Percentiles rank a stretch among this genome's conserved stretches.
Conservation (phyloP, 1,284 basidiomycete genomes). For the Apiotrichum siamense region DNA sequence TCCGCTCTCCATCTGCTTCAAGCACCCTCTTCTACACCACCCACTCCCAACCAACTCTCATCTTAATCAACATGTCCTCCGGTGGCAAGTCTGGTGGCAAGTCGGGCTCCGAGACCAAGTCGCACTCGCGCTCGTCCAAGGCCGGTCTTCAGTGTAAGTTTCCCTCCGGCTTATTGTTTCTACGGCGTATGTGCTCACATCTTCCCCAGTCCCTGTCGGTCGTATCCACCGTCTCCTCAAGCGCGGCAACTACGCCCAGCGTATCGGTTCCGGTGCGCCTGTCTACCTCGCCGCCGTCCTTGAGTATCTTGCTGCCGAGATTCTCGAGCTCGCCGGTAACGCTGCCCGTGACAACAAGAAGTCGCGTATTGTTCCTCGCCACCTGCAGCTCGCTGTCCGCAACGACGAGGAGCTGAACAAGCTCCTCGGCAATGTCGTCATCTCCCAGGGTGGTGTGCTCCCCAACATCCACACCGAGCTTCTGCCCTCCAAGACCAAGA, state of each 20-base stretch:
- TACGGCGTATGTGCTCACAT: constrained; percentile 26
- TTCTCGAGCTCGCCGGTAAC: constrained; percentile 81
- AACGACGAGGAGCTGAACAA: constrained; percentile 67
- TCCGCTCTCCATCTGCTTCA: constrained; percentile 7
- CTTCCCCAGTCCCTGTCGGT: constrained; percentile 69
- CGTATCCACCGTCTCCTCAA: constrained; percentile 82
- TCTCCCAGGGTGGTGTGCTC: constrained; percentile 86
- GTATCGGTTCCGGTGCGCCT: constrained; percentile 51
- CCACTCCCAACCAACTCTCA: constrained; percentile 29
- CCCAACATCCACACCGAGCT: constrained; percentile 64
- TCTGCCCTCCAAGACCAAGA: constrained; percentile 61
- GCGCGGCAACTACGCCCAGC: constrained; percentile 80
- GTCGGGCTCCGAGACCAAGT: constrained; percentile 50
- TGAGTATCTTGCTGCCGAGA: constrained; percentile 70
- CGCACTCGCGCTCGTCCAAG: constrained; percentile 70
- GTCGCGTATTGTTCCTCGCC: constrained; percentile 86
- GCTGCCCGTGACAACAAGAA: constrained; percentile 57
- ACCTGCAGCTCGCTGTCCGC: constrained; percentile 82
- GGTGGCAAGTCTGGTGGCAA: constrained; percentile 52
- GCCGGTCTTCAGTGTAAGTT: constrained; percentile 64
- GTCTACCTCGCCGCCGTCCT: constrained; percentile 72
- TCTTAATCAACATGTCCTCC: constrained; percentile 51
- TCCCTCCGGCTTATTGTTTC: background rate
- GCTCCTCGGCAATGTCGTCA: constrained; percentile 68
- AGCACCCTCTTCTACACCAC: constrained; percentile 14